Evolutionary conservation across 2,329 filamentous ascomycete species (phyloP).

Genomic region (Madurella fahalii): DNA sequence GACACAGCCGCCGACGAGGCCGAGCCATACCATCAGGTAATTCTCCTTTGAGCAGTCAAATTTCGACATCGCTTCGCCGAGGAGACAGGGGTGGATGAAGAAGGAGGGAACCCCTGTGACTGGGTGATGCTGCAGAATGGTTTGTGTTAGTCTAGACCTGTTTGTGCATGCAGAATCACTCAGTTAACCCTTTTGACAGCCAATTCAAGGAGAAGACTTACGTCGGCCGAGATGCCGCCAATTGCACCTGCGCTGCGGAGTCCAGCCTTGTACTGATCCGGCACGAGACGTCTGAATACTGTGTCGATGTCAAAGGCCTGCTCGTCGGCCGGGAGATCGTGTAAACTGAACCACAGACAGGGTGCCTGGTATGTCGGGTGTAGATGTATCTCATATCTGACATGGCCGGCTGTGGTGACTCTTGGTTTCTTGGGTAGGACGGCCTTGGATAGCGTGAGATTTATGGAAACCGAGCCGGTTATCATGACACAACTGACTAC

Average conservation of each 20-base stretch:
- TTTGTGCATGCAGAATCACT: slow-evolving; percentile 18
- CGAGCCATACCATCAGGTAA: slow-evolving; percentile 86
- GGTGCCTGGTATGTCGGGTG: slow-evolving; percentile 72
- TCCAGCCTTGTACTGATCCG: slow-evolving; percentile 57
- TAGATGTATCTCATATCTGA: slow-evolving; percentile 70
- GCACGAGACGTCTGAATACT: slow-evolving; percentile 68
- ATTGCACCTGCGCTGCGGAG: slow-evolving; percentile 60
- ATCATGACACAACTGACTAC: background rate
- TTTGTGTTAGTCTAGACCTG: slow-evolving; percentile 40
- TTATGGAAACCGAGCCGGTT: background rate
- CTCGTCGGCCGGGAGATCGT: slow-evolving; percentile 53
- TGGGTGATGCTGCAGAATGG: slow-evolving; percentile 69
- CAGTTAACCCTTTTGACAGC: slow-evolving; percentile 27
- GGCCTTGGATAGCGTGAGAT: slow-evolving; percentile 11
- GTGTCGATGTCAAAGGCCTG: slow-evolving; percentile 60
- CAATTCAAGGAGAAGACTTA: slow-evolving; percentile 45
- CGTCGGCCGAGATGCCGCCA: slow-evolving; percentile 72
- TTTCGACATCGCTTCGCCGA: slow-evolving; percentile 71
- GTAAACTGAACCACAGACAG: slow-evolving; percentile 70
- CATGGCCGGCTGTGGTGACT: slow-evolving; percentile 39
- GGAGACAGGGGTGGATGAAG: slow-evolving; percentile 90
- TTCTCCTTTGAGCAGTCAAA: slow-evolving; percentile 59
- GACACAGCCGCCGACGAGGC: slow-evolving; percentile 76
- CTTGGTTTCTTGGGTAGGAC: slow-evolving; percentile 10
- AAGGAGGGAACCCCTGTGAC: slow-evolving; percentile 72